Base-by-base conservation (phyloP, 768 basidiomycete species). In the Scleroderma citrinum region DNA sequence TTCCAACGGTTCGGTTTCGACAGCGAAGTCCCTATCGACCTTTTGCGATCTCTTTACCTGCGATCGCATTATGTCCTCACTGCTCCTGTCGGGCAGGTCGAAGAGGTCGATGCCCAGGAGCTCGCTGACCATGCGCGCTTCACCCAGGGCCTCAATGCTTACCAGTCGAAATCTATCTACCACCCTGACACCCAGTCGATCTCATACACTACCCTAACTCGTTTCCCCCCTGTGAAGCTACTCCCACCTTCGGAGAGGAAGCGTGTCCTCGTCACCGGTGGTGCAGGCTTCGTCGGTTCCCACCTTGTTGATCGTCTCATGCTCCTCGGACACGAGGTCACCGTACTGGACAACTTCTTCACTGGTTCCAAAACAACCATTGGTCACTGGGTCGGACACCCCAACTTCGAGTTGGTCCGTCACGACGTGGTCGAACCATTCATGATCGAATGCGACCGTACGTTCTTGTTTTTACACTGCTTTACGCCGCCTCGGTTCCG, bases 221-320 rank as follows among this genome's bases (percentile, higher is more conserved):
- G 89, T 38, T 99, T 93, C 68, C 90, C 93, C 10, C 92, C 95
- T 3, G 94, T 99, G 52, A 90, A 81, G 59, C 81, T 93, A 42
- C 81, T 99, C 41, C 68, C 90, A 10, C 81, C 87, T 19, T 74
- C 82, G 2, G 67, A 72, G 52, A 82, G 92, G 60, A 96, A 95
- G 71, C 87, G 95, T 51, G 73, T 98, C 58, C 81, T 99, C 35
- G 87, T 97, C 58, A 98, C 95, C 19, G 95, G 95, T 50, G 95
- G 96, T 36, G 96, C 95, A 32, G 96, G 96, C n/a, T 99, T 99
- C 67, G 95, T 99, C 51, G 96, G 96, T 14, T 95, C 92, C 29
- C 96, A 99, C 71, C 83, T 99, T 42, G 90, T 99, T 46, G 96
- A 99, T 72, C 82, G 96, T 43, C 81, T 98, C 54, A 94, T 99